Evolutionary conservation across 176 grass and related monocot genomes (phyloP).

Genomic region (Oryza meyeriana): DNA sequence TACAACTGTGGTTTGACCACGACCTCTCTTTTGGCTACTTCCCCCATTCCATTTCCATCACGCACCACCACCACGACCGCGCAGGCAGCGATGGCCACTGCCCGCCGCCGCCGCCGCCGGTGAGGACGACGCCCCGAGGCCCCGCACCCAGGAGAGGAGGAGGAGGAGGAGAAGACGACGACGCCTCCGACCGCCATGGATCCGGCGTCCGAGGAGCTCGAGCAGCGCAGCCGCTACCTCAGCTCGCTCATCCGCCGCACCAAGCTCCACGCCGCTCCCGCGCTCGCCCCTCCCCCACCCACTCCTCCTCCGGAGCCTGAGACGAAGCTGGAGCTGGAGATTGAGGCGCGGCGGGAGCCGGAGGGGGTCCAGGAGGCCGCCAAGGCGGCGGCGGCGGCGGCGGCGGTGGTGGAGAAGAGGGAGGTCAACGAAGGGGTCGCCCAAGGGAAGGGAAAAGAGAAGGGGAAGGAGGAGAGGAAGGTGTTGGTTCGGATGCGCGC

Average conservation of each 20-base stretch:
- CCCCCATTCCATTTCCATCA: not conserved
- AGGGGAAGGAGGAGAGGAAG: constrained; percentile 35
- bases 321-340: not conserved
- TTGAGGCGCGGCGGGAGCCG: not conserved
- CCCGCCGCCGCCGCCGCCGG: not conserved
- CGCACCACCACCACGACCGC: not conserved
- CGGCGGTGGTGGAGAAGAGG: constrained; percentile 9
- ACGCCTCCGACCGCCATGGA: constrained; percentile 32
- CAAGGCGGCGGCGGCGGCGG: not conserved
- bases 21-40: not conserved
- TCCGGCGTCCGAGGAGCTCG: constrained; percentile 82
- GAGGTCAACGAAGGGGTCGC: not conserved
- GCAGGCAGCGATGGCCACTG: not conserved
- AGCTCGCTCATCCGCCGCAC: constrained; percentile 78
- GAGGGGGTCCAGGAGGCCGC: not conserved
- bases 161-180: not conserved
- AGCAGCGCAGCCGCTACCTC: constrained; percentile 82
- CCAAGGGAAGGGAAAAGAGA: constrained; percentile 10
- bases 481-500: constrained; percentile 59
- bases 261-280: constrained; percentile 49
- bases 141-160: not conserved
- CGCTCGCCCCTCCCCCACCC: not conserved
- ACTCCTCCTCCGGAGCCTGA: not conserved
- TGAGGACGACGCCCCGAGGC: not conserved
- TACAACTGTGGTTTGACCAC: constrained; percentile 34